Evolutionary conservation across 208 protist species (phyloP), one percentile per base, ranked within the genome.

Genomic region (Crithidia fasciculata): DNA sequence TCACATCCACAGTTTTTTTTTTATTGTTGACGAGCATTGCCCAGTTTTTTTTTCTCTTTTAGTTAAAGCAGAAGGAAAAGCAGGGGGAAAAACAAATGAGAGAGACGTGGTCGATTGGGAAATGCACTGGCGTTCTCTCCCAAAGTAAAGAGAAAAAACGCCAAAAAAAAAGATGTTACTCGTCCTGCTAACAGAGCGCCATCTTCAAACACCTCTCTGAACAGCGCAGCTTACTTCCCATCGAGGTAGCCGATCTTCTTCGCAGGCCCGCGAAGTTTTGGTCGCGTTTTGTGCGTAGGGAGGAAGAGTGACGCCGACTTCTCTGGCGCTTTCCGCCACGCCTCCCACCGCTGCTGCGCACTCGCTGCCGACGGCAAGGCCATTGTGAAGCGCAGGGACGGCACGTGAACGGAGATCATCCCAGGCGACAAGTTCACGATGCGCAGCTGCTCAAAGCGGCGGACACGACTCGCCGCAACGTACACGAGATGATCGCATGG

Each of bases 401-500:
- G 87, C 41, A 71, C 70, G 68, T 96, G 78, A 2, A 96, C 87
- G 2, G 87, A 87, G 44, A 96, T 82, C 78, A 92, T 90, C 2
- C 76, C 62, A 0, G 86, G 88, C 0, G 87, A 87, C 45, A 96
- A 52, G 55, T 96, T 95, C 18, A 93, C 57, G 16, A 93, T 83
- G 44, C 90, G 88, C 44, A 96, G 75, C 45, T 93, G 88, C 49
- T 82, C 82, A 67, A 92, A 95, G 12, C 50, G 43, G 41, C 78
- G 81, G 15, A 97, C 93, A 40, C 93, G 89, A 80, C 90, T 96
- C 0, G 88, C 85, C 6, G 90, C 91, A 12, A 96, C 91, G 70
- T 97, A 97, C 5, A 97, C 82, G n/a, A 96, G 62, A 62, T 97
- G 93, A 44, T 92, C 78, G 68, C 91, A 95, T 0, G 85, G 87